A percentile compares a stretch with the other conserved stretches of the same genome.
Conservation (phyloP, 2,329 filamentous ascomycete species). For the Pseudogymnoascus sp. region DNA sequence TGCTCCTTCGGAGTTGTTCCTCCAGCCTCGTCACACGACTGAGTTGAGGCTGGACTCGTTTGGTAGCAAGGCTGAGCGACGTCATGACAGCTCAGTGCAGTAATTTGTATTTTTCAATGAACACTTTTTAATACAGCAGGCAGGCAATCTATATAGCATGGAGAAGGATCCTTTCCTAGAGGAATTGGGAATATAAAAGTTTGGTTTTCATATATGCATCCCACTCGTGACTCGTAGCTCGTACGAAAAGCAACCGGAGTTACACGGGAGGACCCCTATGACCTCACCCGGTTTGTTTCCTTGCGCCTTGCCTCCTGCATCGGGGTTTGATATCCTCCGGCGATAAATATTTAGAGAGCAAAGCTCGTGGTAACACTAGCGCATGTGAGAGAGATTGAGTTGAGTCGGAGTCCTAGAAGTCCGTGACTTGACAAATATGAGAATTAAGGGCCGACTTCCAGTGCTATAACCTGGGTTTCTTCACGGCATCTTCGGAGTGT, state of each 20-base stretch:
- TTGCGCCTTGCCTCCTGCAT: not conserved
- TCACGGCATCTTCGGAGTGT: not conserved
- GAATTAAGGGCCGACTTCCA: not conserved
- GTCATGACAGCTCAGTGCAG: conserved; percentile 14
- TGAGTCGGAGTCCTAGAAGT: not conserved
- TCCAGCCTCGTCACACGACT: conserved; percentile 11
- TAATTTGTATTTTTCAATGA: not conserved
- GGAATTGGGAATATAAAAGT: not conserved
- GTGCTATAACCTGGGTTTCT: not conserved
- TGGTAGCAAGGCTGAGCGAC: conserved; percentile 13
- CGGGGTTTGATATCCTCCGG: not conserved
- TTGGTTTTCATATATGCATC: not conserved
- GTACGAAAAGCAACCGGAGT: conserved; percentile 3
- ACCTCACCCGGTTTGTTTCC: conserved; percentile 4
- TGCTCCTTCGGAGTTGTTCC: conserved; percentile 16
- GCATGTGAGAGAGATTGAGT: not conserved
- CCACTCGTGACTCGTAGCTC: not conserved
- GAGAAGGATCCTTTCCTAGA: not conserved
- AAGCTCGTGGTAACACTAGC: not conserved
- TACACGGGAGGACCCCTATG: not conserved
- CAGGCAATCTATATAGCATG: not conserved
- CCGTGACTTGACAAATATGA: not conserved
- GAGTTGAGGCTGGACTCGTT: conserved; percentile 13
- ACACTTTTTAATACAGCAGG: not conserved
- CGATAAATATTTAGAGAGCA: not conserved